Conservation (phyloP, 176 grass and related monocot species). For the Saccharum spontaneum region DNA sequence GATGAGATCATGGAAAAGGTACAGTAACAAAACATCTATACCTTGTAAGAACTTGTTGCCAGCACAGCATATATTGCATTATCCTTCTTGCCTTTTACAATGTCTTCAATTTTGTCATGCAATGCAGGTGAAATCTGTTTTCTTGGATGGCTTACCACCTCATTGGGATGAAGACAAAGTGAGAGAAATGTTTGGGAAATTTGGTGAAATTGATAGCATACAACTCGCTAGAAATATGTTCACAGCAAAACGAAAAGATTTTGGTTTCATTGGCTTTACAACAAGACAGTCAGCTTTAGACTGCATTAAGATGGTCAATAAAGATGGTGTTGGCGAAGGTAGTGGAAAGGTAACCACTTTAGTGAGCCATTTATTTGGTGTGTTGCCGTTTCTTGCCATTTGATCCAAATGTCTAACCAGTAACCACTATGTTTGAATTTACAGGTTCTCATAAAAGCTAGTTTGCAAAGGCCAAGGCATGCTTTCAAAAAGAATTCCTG, state of each 20-base stretch:
- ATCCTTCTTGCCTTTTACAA: constrained; percentile 18
- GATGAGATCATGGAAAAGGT: constrained; percentile 70
- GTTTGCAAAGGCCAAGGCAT: constrained; percentile 56
- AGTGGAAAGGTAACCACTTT: constrained; percentile 47
- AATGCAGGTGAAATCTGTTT: constrained; percentile 67
- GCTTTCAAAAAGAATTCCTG: constrained; percentile 47
- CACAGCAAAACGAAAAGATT: constrained; percentile 61
- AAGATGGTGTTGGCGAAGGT: constrained; percentile 52
- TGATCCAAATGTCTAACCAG: constrained; percentile 17
- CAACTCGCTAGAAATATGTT: constrained; percentile 70
- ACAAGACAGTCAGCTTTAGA: constrained; percentile 62
- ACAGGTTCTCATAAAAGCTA: constrained; percentile 51
- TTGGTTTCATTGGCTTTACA: constrained; percentile 64
- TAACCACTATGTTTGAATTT: constrained; percentile 10
- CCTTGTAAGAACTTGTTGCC: constrained; percentile 20
- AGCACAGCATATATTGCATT: neutral
- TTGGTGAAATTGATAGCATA: constrained; percentile 71
- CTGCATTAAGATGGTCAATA: constrained; percentile 58
- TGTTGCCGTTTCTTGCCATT: constrained; percentile 4
- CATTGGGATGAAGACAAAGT: constrained; percentile 66
- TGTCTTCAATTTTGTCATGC: neutral
- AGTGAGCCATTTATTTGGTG: neutral
- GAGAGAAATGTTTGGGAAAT: constrained; percentile 52
- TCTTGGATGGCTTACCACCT: constrained; percentile 66
- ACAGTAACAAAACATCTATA: constrained; percentile 5